Evolutionary conservation across 768 basidiomycete genomes (phyloP).

Genomic region (Amanita rubescens): DNA sequence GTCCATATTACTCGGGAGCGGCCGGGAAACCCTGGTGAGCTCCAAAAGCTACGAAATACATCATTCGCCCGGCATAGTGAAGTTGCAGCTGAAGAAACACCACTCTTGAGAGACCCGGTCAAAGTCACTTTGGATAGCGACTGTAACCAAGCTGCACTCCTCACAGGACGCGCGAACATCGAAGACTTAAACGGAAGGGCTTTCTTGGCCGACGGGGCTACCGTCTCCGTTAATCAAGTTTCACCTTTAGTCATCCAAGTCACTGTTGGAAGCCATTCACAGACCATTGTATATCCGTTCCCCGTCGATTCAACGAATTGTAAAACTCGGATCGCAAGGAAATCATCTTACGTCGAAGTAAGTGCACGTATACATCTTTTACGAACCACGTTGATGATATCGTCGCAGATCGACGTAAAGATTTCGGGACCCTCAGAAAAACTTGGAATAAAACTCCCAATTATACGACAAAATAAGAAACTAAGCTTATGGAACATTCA

Average conservation of each 20-base stretch:
- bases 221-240: slow-evolving; percentile 18
- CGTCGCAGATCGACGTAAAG: slow-evolving; percentile 20
- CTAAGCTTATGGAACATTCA: slow-evolving; percentile 24
- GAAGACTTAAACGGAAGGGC: slow-evolving; percentile 11
- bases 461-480: slow-evolving; percentile 9
- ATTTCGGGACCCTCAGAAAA: slow-evolving; percentile 11
- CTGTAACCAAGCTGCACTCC: slow-evolving; percentile 6
- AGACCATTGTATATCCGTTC: slow-evolving; percentile 33
- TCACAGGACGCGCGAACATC: slow-evolving; percentile 18
- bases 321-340: slow-evolving; percentile 44
- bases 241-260: slow-evolving; percentile 27
- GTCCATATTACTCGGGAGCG: slow-evolving; percentile 15
- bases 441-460: slow-evolving; percentile 18
- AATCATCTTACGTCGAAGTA: slow-evolving; percentile 44
- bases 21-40: slow-evolving; percentile 1
- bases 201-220: slow-evolving; percentile 15
- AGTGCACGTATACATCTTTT: slow-evolving; percentile 16
- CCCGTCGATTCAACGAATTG: slow-evolving; percentile 30
- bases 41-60: slow-evolving; percentile 2
- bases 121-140: neutral
- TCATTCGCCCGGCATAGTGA: neutral
- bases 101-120: neutral
- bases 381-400: slow-evolving; percentile 11
- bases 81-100: too few species aligned
- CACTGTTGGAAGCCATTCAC: slow-evolving; percentile 17